These are phyloP conservation scores for Camptophora hylomeconis DNA, from an alignment of 2,329 filamentous ascomycete species.

Conservation along the genomic window DNA sequence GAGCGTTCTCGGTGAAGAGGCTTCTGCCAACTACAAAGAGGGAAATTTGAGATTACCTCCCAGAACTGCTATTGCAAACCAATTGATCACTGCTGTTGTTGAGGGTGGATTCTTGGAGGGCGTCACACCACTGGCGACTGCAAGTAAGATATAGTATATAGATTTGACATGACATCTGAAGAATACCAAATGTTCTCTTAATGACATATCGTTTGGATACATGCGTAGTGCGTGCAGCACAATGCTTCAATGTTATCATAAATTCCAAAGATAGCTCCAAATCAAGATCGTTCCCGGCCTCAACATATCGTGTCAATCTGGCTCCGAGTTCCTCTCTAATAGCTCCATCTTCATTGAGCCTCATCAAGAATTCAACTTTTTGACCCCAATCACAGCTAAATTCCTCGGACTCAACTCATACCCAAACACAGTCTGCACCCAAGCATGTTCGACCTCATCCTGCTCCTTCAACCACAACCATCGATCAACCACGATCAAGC, in stretches of 20 bases:
- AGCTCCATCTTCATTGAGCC: not conserved
- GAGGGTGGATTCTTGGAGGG: slow-evolving; percentile 53
- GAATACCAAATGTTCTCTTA: no score
- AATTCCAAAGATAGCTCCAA: no score
- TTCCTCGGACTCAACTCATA: slow-evolving; percentile 78
- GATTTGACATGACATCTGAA: no score
- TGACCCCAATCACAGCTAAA: slow-evolving; percentile 83
- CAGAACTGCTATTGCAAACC: slow-evolving; percentile 80
- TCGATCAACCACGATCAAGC: slow-evolving; percentile 76
- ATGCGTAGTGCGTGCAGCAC: no score
- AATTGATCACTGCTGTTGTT: slow-evolving; percentile 67
- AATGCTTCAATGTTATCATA: no score
- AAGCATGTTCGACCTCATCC: slow-evolving; percentile 57
- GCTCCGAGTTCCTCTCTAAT: no score
- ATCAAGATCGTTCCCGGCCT: no score
- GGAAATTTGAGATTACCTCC: slow-evolving; percentile 71
- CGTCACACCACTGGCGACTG: slow-evolving; percentile 35
- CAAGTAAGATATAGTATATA: slow-evolving; percentile 15
- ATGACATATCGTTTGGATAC: no score
- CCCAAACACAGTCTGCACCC: slow-evolving; percentile 91
- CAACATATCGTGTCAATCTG: no score
- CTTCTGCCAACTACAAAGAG: slow-evolving; percentile 57
- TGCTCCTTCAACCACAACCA: slow-evolving; percentile 82
- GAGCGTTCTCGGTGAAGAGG: slow-evolving; percentile 51
- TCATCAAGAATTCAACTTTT: no score